These are phyloP conservation scores for Anacardium occidentale DNA, from an alignment of 345 rosid species.

Conservation along the genomic window DNA sequence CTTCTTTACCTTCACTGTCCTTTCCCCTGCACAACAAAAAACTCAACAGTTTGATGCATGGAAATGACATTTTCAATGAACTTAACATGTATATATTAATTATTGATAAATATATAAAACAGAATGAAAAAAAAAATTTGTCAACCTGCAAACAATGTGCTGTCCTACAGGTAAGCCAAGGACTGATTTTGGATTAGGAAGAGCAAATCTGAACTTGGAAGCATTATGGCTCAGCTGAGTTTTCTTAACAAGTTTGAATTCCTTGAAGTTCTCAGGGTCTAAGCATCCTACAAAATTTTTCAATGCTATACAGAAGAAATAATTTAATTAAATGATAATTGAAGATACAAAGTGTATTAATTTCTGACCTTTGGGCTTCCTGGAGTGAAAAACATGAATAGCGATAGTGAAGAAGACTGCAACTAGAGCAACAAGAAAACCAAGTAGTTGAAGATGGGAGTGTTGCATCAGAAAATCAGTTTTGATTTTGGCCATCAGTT, in stretches of 20 bases:
- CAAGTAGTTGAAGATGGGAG: slow-evolving; percentile 3
- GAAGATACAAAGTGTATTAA: not conserved
- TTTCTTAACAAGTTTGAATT: slow-evolving; percentile 33
- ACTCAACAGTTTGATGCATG: too few relatives aligned
- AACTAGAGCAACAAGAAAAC: not conserved
- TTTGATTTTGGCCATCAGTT: not conserved
- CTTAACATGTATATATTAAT: too few relatives aligned
- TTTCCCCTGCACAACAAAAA: slow-evolving; percentile 34
- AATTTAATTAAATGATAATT: too few relatives aligned
- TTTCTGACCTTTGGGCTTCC: slow-evolving; percentile 10
- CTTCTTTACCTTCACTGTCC: slow-evolving; percentile 41
- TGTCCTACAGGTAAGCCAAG: slow-evolving; percentile 41
- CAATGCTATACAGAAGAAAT: too few relatives aligned
- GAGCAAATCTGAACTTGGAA: slow-evolving; percentile 38
- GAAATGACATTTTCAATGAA: too few relatives aligned
- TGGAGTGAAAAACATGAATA: not conserved
- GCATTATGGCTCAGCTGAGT: slow-evolving; percentile 33
- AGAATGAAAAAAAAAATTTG: not conserved
- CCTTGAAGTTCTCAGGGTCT: slow-evolving; percentile 36
- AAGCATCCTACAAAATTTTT: slow-evolving; percentile 29
- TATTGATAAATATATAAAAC: not conserved
- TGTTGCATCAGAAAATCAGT: not conserved
- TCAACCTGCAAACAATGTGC: slow-evolving; percentile 34
- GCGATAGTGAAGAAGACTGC: slow-evolving; percentile 1
- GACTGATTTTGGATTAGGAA: slow-evolving; percentile 26